These are phyloP conservation scores for Dispira simplex DNA, from an alignment of 192 early-diverging fungal genomes.

Conservation along the genomic window DNA sequence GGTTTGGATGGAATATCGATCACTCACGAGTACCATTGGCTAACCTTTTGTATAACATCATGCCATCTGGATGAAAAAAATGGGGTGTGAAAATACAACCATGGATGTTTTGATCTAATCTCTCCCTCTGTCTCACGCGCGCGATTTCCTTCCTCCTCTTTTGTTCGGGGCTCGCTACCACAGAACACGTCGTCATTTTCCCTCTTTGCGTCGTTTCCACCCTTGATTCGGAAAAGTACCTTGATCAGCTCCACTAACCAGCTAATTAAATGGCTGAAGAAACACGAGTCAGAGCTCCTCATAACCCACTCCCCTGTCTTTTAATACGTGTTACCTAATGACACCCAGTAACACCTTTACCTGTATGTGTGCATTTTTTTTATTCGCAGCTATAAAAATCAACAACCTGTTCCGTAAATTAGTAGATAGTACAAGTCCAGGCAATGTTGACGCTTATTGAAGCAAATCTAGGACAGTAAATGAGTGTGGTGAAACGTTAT, in stretches of 20 bases:
- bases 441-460: too few species aligned
- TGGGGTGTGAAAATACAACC: constrained; percentile 18
- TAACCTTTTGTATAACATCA: constrained; percentile 5
- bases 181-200: constrained; percentile 50
- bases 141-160: constrained; percentile 15
- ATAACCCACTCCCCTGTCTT: constrained; percentile 60
- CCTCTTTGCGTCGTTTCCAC: constrained; percentile 49
- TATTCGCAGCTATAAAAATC: too few species aligned
- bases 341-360: too few species aligned
- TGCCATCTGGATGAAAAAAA: neutral
- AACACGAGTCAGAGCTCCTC: constrained; percentile 57
- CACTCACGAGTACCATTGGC: neutral
- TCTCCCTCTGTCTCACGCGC: constrained; percentile 18
- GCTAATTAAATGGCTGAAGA: constrained; percentile 62
- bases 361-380: too few species aligned
- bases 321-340: constrained; percentile 16
- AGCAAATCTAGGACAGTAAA: too few species aligned
- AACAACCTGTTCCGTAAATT: too few species aligned
- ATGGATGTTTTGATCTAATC: constrained; percentile 17
- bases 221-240: constrained; percentile 38
- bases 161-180: constrained; percentile 20
- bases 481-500: too few species aligned
- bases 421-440: too few species aligned
- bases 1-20: neutral
- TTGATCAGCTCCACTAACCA: constrained; percentile 48